phyloP scores from a whole-genome alignment of 2,329 filamentous ascomycete genomes.

The Verticillium klebahnii region DNA sequence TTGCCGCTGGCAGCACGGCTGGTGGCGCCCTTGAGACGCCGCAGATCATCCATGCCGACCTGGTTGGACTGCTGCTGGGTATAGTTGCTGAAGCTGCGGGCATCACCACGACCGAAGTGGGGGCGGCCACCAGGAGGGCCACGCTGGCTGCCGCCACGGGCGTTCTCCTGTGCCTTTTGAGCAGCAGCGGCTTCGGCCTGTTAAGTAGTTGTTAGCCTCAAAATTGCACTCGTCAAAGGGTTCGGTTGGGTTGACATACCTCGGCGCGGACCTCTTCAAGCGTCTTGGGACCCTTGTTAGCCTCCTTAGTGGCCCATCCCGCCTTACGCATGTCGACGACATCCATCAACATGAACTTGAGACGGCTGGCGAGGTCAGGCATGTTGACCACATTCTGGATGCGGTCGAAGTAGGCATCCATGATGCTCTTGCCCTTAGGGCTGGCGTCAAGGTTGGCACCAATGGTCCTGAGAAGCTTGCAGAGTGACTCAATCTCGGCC shows the following conservation, averaged over 20 bases:
- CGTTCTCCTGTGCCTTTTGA: conserved; percentile 73
- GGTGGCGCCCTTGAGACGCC: conserved; percentile 59
- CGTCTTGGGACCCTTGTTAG: conserved; percentile 94
- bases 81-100: conserved; percentile 72
- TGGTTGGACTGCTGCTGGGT: conserved; percentile 77
- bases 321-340: conserved; percentile 75
- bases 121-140: conserved; percentile 66
- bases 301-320: conserved; percentile 82
- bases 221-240: background rate
- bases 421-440: conserved; percentile 78
- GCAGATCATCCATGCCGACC: conserved; percentile 86
- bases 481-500: conserved; percentile 92
- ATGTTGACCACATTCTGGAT: conserved; percentile 79
- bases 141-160: conserved; percentile 55
- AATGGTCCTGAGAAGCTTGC: conserved; percentile 87
- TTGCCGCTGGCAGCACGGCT: conserved; percentile 59
- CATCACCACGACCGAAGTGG: conserved; percentile 77
- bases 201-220: conserved; percentile 18
- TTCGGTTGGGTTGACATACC: conserved; percentile 36
- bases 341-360: conserved; percentile 97
- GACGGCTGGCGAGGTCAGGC: conserved; percentile 76
- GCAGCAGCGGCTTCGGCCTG: conserved; percentile 69
- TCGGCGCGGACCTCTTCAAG: conserved; percentile 86
- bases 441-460: conserved; percentile 79
- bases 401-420: conserved; percentile 90